phyloP scores from a whole-genome alignment of 257 asterid species.

The Jacaranda mimosifolia region DNA sequence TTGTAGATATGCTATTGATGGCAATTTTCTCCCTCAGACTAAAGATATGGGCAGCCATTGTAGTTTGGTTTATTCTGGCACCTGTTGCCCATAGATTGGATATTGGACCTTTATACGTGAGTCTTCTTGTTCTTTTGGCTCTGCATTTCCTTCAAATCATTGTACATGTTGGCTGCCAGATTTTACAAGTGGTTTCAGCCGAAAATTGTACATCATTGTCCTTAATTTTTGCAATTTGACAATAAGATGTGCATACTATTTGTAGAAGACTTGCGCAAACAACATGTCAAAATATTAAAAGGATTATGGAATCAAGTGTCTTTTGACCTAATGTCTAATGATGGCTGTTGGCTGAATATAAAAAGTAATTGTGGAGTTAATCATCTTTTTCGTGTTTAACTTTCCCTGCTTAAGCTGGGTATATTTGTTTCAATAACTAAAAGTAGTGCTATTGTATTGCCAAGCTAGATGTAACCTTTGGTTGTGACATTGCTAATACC shows the following conservation, averaged over 20 bases:
- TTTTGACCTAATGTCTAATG: conserved; percentile 15
- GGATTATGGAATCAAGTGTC: not conserved
- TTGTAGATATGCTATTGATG: conserved; percentile 83
- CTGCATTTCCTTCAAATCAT: conserved; percentile 21
- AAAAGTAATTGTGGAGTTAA: not conserved
- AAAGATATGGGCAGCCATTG: conserved; percentile 73
- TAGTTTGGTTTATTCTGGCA: conserved; percentile 81
- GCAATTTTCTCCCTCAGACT: conserved; percentile 73
- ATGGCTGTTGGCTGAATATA: not conserved
- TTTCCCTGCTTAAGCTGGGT: not conserved
- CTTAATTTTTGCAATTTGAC: conserved; percentile 12
- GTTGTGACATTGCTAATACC: conserved; percentile 9
- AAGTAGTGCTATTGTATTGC: not conserved
- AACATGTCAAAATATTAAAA: not conserved
- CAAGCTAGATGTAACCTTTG: conserved; percentile 1
- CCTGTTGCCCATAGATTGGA: conserved; percentile 75
- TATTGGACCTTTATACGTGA: conserved; percentile 87
- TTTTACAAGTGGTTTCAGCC: not conserved
- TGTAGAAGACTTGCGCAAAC: conserved; percentile 5
- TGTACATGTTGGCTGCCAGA: conserved; percentile 4
- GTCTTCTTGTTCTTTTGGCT: conserved; percentile 41
- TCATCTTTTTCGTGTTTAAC: not conserved
- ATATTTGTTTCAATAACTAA: not conserved
- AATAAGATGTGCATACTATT: conserved; percentile 11
- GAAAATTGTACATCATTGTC: not conserved